These are phyloP conservation scores for Loxodes magnus DNA, from an alignment of 73 alveolate genomes.

Conservation along the genomic window DNA sequence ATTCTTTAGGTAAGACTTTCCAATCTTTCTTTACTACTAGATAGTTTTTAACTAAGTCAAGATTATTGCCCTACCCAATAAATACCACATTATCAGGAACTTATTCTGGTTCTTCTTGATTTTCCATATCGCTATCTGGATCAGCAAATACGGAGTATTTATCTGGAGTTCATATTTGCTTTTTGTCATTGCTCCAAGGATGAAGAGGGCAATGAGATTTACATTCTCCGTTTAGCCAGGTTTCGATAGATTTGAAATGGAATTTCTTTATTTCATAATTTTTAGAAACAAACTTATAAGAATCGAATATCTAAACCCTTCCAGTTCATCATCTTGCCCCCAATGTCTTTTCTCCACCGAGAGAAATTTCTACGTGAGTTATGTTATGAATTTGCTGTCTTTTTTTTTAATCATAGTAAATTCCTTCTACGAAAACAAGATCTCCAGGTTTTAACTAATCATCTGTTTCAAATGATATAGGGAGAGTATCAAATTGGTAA, in stretches of 20 bases:
- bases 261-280: conserved; percentile 67
- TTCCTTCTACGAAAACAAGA: conserved; percentile 73
- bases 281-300: conserved; percentile 78
- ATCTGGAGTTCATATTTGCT: conserved; percentile 40
- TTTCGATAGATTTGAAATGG: conserved; percentile 76
- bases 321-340: conserved; percentile 86
- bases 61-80: too few species aligned
- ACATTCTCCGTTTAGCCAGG: conserved; percentile 85
- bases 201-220: conserved; percentile 71
- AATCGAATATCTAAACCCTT: conserved; percentile 62
- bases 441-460: conserved; percentile 83
- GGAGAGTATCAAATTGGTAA: conserved; percentile 80
- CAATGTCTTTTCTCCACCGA: conserved; percentile 55
- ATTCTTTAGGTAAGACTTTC: too few species aligned
- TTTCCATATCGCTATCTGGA: conserved; percentile 10
- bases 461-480: conserved; percentile 16
- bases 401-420: conserved; percentile 59
- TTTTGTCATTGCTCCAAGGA: conserved; percentile 80
- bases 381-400: conserved; percentile 75
- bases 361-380: conserved; percentile 89
- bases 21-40: too few species aligned
- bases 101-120: too few species aligned
- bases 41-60: too few species aligned
- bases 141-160: conserved; percentile 40
- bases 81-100: too few species aligned